These are phyloP conservation scores for Insectozyma bohioensis DNA, from an alignment of 1,139 yeast species.

Conservation along the genomic window DNA sequence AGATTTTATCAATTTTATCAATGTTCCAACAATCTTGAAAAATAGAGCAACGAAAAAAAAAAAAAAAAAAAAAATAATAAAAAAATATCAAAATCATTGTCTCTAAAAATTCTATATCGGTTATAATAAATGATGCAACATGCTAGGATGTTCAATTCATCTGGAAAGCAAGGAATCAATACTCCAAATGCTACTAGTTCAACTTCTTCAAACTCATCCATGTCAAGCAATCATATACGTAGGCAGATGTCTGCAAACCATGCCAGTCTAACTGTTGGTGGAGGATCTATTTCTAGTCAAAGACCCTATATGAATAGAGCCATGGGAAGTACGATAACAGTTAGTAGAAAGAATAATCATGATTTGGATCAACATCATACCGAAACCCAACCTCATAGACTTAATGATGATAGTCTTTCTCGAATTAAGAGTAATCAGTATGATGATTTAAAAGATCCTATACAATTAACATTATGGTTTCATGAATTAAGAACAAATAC, in stretches of 20 bases:
- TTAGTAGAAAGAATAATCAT: slow-evolving; percentile 14
- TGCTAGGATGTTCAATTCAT: slow-evolving; percentile 25
- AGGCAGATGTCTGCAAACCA: slow-evolving; percentile 23
- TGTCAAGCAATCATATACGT: neutral
- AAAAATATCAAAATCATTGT: neutral
- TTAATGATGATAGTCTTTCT: slow-evolving; percentile 1
- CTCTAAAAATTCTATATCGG: neutral
- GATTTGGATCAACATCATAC: slow-evolving; percentile 7
- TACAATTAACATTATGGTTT: slow-evolving; percentile 62
- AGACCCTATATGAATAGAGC: slow-evolving; percentile 11
- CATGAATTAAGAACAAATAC: slow-evolving; percentile 66
- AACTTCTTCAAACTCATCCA: too few species aligned
- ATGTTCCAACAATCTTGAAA: neutral
- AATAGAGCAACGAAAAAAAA: slow-evolving; percentile 1
- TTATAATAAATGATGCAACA: slow-evolving; percentile 25
- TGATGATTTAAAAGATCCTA: slow-evolving; percentile 14
- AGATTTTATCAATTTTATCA: neutral
- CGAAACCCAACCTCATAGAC: slow-evolving; percentile 1
- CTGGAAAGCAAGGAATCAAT: slow-evolving; percentile 1
- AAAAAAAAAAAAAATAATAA: slow-evolving; percentile 3
- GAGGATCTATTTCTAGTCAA: slow-evolving; percentile 11
- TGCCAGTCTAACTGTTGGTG: slow-evolving; percentile 22
- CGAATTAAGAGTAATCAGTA: slow-evolving; percentile 5
- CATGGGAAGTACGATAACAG: slow-evolving; percentile 15
- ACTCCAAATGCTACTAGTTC: too few species aligned